Evolutionary conservation across 768 basidiomycete genomes (phyloP).

Genomic region (Lactarius sanguifluus): DNA sequence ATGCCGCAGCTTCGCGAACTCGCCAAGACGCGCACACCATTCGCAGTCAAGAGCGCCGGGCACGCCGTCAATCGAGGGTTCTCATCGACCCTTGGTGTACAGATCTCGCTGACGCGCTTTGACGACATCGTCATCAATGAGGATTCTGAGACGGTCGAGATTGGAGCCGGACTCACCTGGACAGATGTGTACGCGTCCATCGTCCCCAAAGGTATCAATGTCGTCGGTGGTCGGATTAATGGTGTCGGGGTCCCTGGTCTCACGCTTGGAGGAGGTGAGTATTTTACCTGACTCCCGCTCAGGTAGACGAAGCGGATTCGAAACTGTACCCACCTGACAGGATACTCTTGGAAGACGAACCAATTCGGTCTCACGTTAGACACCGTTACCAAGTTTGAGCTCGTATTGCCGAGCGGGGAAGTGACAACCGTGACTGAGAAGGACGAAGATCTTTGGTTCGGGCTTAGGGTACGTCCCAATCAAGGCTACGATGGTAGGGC

Average conservation of each 20-base stretch:
- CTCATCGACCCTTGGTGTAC: conserved; percentile 34
- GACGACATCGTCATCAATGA: conserved; percentile 20
- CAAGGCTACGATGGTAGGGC: too few species aligned
- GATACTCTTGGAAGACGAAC: conserved; percentile 39
- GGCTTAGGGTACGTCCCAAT: conserved; percentile 9
- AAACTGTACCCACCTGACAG: conserved; percentile 14
- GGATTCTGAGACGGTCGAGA: conserved; percentile 19
- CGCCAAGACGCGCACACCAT: conserved; percentile 4
- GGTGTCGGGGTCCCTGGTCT: conserved; percentile 32
- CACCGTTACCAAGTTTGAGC: conserved; percentile 34
- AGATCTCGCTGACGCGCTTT: conserved; percentile 32
- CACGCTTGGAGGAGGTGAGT: conserved; percentile 32
- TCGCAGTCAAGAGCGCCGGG: conserved; percentile 33
- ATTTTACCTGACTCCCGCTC: not conserved
- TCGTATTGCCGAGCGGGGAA: conserved; percentile 36
- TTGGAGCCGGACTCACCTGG: conserved; percentile 34
- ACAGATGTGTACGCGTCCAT: conserved; percentile 32
- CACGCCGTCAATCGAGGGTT: conserved; percentile 31
- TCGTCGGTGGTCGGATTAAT: conserved; percentile 31
- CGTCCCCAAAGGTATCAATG: conserved; percentile 28
- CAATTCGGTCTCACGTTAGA: conserved; percentile 39
- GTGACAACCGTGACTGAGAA: conserved; percentile 13
- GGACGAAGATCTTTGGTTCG: conserved; percentile 26
- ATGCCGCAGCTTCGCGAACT: conserved; percentile 13
- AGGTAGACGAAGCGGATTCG: not conserved